Evolutionary conservation across 1,139 yeast species (phyloP), one percentile per base, ranked within the genome.

Genomic region (Nadsonia commutata): DNA sequence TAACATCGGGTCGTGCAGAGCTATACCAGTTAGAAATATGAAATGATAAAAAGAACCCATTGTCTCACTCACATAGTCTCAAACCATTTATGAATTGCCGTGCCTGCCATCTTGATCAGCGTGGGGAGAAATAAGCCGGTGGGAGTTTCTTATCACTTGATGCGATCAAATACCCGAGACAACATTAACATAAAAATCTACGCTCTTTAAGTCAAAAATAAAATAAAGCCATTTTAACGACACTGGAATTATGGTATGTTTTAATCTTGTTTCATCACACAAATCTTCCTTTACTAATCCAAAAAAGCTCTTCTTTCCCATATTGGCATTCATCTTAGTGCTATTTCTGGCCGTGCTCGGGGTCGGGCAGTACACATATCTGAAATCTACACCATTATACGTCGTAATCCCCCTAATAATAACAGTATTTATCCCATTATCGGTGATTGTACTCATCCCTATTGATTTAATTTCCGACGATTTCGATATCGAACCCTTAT

Each of bases 391-490:
- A 22, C 72, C 75, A 1, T 39, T 53, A 6, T 68, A 63, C 48
- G 58, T 71, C 23, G 48, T 64, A n/a, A 45, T 62, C 9, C 66
- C 71, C 7, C 55, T 72, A 36, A 62, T 65, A 33, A 48, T 72
- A 18, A 71, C 78, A 18, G 63, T 74, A 8, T 71, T 66, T 53
- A 66, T 76, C 39, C 80, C 81, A 13, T 61, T 74, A 38, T 72
- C 78, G 13, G 72, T 72, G 37, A 70, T 74, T 2, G 72, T 73
- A 41, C 59, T 76, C 9, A 65, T 76, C 18, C 80, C 81, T 3
- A 66, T 74, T 33, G 81, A 76, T 52, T 59, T 76, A 18, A 63
- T 73, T 38, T 62, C 72, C 49, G 43, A 31, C 13, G 27, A 36
- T 22, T 52, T 63, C 20, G 46, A 56, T 31, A 48, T 56, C 38